These are phyloP conservation scores for Cubamyces lactineus DNA, from an alignment of 768 basidiomycete species.

Conservation along the genomic window DNA sequence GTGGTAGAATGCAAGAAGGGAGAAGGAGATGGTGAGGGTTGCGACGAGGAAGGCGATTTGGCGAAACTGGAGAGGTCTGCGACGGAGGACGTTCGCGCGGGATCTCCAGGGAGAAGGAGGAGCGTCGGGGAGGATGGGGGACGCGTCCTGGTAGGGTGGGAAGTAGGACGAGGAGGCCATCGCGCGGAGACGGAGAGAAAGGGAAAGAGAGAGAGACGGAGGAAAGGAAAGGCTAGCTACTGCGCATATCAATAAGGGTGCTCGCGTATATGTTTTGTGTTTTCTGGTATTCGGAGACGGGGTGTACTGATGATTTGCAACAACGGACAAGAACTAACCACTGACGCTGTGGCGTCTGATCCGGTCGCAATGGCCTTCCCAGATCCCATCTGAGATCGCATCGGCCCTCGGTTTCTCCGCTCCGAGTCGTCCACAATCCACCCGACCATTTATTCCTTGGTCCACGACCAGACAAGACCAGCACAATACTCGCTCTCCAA, in stretches of 20 bases:
- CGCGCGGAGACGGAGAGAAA: background rate
- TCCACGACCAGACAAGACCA: no score
- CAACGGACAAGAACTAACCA: no score
- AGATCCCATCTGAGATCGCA: no score
- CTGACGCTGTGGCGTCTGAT: no score
- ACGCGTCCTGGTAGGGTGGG: constrained; percentile 14
- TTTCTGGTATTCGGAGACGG: no score
- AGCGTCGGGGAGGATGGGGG: constrained; percentile 8
- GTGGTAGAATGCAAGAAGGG: constrained; percentile 21
- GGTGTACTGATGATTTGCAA: no score
- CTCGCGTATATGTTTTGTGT: background rate
- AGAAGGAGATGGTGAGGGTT: constrained; percentile 12
- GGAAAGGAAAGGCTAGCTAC: background rate
- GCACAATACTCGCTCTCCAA: background rate
- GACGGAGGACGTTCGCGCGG: constrained; percentile 18
- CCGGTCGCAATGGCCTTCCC: no score
- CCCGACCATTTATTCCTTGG: no score
- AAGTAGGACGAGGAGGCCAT: constrained; percentile 20
- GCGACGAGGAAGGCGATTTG: constrained; percentile 14
- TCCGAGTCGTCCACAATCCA: no score
- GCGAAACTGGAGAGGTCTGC: constrained; percentile 21
- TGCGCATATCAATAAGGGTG: background rate
- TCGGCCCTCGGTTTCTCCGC: no score
- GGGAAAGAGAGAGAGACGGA: background rate
- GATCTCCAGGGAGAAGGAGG: constrained; percentile 23